Evolutionary conservation across 2,329 filamentous ascomycete genomes (phyloP).

Genomic region (Aspergillus caelatus): DNA sequence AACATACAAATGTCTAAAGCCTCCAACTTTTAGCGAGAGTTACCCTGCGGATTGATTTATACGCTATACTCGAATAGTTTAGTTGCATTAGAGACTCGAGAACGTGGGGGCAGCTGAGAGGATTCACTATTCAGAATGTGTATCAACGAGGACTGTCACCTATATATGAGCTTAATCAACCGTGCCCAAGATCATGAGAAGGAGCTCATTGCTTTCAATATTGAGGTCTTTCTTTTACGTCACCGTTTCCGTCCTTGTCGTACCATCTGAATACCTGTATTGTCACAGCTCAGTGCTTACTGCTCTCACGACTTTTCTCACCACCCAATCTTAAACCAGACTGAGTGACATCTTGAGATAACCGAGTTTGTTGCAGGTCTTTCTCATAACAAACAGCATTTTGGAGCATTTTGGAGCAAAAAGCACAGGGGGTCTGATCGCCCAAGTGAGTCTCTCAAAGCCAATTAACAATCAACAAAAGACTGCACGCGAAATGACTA

Average conservation of each 20-base stretch:
- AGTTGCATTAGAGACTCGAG: neutral
- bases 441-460: neutral
- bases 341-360: neutral
- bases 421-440: neutral
- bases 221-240: too few relatives aligned
- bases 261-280: too few relatives aligned
- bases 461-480: neutral
- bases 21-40: too few relatives aligned
- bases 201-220: too few relatives aligned
- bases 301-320: neutral
- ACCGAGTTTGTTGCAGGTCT: neutral
- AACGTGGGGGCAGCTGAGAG: neutral
- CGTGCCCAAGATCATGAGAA: too few relatives aligned
- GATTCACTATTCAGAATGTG: neutral
- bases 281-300: too few relatives aligned
- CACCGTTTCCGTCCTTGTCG: too few relatives aligned
- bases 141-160: too few relatives aligned
- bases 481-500: neutral
- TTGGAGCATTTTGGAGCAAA: neutral
- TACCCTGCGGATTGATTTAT: too few relatives aligned
- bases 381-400: neutral
- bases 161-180: too few relatives aligned
- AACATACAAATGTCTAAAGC: too few relatives aligned
- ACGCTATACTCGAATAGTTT: neutral
- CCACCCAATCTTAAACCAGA: accelerated